A percentile compares a stretch with the other conserved stretches of the same genome.
Conservation (phyloP, 306 rosid genomes). For the Rosa chinensis region DNA sequence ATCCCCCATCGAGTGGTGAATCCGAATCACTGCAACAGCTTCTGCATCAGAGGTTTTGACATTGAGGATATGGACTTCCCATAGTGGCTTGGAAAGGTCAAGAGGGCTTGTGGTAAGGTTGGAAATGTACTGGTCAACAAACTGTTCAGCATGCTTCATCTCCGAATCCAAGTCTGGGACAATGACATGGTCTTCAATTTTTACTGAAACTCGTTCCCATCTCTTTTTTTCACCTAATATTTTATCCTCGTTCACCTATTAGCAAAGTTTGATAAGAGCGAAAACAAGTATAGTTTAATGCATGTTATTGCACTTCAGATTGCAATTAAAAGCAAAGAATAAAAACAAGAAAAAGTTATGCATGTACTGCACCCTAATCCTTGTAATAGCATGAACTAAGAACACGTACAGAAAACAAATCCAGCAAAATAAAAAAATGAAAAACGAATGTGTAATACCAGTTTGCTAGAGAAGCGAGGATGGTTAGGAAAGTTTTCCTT, state of each 20-base stretch:
- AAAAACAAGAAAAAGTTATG: too few species aligned
- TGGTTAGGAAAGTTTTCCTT: conserved; percentile 45
- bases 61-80: conserved; percentile 73
- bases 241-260: conserved; percentile 10
- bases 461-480: conserved; percentile 47
- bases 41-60: conserved; percentile 50
- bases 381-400: background rate
- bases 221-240: background rate
- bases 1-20: conserved; percentile 73
- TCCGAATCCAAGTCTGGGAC: conserved; percentile 39
- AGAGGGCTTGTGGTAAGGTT: conserved; percentile 50
- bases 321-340: too few species aligned
- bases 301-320: background rate
- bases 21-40: conserved; percentile 36
- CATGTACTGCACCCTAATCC: too few species aligned
- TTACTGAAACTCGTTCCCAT: conserved; percentile 31
- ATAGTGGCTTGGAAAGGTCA: conserved; percentile 56
- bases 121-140: conserved; percentile 54
- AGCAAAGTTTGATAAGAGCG: background rate
- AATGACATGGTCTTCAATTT: conserved; percentile 52
- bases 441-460: conserved; percentile 29
- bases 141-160: conserved; percentile 37
- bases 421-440: too few species aligned
- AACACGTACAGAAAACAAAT: background rate
- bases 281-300: background rate